Conservation (phyloP, 2,329 filamentous ascomycete species). For the Colletotrichum echinochloae region DNA sequence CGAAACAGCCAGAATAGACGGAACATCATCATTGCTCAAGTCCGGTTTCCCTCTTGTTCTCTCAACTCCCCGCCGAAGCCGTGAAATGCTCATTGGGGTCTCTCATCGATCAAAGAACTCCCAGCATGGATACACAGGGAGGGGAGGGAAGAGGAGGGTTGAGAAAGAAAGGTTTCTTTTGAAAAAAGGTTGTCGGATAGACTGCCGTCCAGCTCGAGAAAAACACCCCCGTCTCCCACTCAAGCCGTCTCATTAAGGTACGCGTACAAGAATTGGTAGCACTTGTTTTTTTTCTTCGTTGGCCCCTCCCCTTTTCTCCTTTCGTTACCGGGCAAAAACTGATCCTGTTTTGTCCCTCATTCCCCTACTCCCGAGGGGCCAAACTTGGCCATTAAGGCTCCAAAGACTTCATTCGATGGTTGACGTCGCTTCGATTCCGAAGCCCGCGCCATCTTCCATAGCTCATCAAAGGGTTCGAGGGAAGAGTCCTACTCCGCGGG, state of each 20-base stretch:
- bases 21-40: conserved; percentile 1
- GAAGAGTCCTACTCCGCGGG: conserved; percentile 51
- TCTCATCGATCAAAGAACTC: conserved; percentile 35
- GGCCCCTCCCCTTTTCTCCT: conserved; percentile 30
- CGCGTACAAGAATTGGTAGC: conserved; percentile 43
- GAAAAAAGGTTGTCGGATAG: conserved; percentile 8
- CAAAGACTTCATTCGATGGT: conserved; percentile 38
- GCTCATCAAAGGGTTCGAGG: conserved; percentile 32
- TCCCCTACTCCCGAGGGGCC: conserved; percentile 23
- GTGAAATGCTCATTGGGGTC: conserved; percentile 24
- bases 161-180: conserved; percentile 21
- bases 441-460: conserved; percentile 12
- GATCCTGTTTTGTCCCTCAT: conserved; percentile 28
- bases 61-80: conserved; percentile 25
- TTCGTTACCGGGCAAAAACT: conserved; percentile 32
- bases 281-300: conserved; percentile 33
- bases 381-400: conserved; percentile 37
- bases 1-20: background rate
- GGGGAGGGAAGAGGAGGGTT: too few relatives aligned
- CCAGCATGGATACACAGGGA: conserved; percentile 29
- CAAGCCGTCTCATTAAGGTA: conserved; percentile 41
- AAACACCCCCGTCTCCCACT: conserved; percentile 14
- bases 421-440: conserved; percentile 17
- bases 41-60: conserved; percentile 7
- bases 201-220: conserved; percentile 27